Base-by-base conservation (phyloP, 2,329 filamentous ascomycete species). In the Trichoderma polysporum region DNA sequence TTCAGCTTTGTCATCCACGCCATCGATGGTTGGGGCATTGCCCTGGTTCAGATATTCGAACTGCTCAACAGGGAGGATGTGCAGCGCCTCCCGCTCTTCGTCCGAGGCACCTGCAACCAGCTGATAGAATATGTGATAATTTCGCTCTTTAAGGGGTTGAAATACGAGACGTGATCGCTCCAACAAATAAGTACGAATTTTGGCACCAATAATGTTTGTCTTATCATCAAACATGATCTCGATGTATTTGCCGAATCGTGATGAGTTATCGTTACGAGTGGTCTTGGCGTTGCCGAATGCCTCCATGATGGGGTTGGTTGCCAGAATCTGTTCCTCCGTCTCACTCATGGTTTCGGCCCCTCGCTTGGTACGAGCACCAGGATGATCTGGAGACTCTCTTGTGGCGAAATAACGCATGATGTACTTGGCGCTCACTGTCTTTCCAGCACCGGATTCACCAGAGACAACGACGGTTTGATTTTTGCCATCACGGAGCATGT, bases 331-430 rank as follows among this genome's bases (percentile, higher is more conserved):
- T 83, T 99, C 94, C 81, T 99, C 95, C 1, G 95, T 99, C 83
- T 97, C 92, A 78, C 94, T 98, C 90, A 98, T 98, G 70, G 90
- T 77, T 67, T 92, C 91, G 73, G 88, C 83, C 69, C 92, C 92
- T 76, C 86, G 86, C 80, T 92, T 95, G 64, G 85, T 85, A 74
- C 91, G 89, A 70, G 88, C 90, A 57, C 91, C 90, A 17, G 93
- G 90, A 77, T 94, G 92, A 74, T 96, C 93, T 66, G 95, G 93
- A 8, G 94, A 91, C 80, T 97, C 95, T 86, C 95, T 90, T 50
- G 95, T 99, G 70, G 95, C 95, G 80, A 99, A 99, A 83, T 99
- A 99, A 75, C 95, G 89, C 95, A 99, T 99, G 78, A 99, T 98
- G 81, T 99, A 98, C 83, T 99, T 99, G 74, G 95, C 95, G 80